A percentile compares a stretch with the other conserved stretches of the same genome.
These are phyloP conservation scores for Pleurotus cornucopiae DNA, from an alignment of 768 basidiomycete genomes.

Conservation along the genomic window DNA sequence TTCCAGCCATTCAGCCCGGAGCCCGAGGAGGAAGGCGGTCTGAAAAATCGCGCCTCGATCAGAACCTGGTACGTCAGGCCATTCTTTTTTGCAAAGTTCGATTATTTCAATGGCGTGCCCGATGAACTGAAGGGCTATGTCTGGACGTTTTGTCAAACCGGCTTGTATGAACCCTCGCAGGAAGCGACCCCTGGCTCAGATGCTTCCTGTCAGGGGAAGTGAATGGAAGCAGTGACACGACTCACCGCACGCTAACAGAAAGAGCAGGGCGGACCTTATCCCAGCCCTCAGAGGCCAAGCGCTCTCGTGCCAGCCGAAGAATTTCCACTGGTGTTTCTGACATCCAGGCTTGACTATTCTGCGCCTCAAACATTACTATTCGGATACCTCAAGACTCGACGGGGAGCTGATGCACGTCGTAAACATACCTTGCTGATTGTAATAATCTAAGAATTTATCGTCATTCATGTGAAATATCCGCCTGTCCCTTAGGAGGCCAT, in stretches of 20 bases:
- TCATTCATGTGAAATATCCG: not conserved
- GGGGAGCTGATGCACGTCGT: not conserved
- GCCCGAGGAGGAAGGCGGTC: slow-evolving; percentile 34
- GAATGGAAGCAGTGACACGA: not conserved
- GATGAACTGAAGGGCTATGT: slow-evolving; percentile 28
- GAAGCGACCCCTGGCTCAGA: slow-evolving; percentile 30
- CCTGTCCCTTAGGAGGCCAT: slow-evolving; percentile 32
- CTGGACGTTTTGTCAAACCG: slow-evolving; percentile 9
- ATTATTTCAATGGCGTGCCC: slow-evolving; percentile 33
- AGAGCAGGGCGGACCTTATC: slow-evolving; percentile 3
- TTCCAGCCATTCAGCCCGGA: slow-evolving; percentile 29
- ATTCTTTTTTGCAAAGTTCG: slow-evolving; percentile 35
- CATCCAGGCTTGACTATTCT: not conserved
- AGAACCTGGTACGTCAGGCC: slow-evolving; percentile 32
- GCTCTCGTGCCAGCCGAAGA: not conserved
- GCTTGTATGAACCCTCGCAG: slow-evolving; percentile 30
- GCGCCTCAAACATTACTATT: not conserved
- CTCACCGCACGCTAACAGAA: slow-evolving; percentile 1
- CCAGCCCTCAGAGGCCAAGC: not conserved
- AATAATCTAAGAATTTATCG: not conserved
- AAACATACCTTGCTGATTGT: not conserved
- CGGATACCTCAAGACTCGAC: not conserved
- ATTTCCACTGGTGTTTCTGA: not conserved
- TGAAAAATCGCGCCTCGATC: slow-evolving; percentile 41
- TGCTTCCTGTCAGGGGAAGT: not conserved